Percentiles rank a stretch among this genome's conserved stretches.
phyloP scores from a whole-genome alignment of 1,139 yeast genomes.

The Magnusiomyces paraingens region DNA sequence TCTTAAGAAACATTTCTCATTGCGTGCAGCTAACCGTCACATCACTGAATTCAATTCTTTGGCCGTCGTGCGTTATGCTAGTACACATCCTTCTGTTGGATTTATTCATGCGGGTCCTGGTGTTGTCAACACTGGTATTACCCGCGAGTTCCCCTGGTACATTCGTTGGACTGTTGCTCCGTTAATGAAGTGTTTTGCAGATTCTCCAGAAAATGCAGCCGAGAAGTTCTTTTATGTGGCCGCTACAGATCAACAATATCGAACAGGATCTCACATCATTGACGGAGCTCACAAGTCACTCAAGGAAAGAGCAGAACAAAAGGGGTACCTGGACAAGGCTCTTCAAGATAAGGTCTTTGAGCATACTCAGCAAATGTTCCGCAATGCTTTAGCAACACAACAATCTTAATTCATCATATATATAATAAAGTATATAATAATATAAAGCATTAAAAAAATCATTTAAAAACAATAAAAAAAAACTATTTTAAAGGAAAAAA shows the following conservation, averaged over 20 bases:
- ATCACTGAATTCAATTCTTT: conserved; percentile 21
- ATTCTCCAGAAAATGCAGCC: conserved; percentile 20
- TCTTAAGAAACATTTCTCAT: conserved; percentile 20
- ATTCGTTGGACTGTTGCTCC: not conserved
- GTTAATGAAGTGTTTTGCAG: conserved; percentile 7
- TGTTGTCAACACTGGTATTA: conserved; percentile 24
- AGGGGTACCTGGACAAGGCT: conserved; percentile 19
- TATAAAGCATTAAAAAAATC: too few relatives aligned
- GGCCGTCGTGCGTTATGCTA: conserved; percentile 24
- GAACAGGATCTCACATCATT: conserved; percentile 22
- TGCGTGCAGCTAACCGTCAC: conserved; percentile 17
- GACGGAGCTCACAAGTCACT: conserved; percentile 17
- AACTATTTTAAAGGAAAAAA: not conserved
- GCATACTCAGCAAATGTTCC: conserved; percentile 24
- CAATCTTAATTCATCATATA: not conserved
- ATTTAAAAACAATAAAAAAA: too few relatives aligned
- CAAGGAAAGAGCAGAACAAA: conserved; percentile 13
- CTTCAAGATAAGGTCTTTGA: conserved; percentile 27
- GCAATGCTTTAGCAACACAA: conserved; percentile 10
- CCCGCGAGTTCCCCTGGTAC: conserved; percentile 18
- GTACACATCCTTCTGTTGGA: conserved; percentile 24
- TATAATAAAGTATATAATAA: too few relatives aligned
- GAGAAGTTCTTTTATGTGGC: conserved; percentile 24
- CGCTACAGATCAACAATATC: conserved; percentile 20
- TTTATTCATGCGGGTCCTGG: conserved; percentile 31